Base-by-base conservation (phyloP, 768 basidiomycete genomes). In the Podaxis sp. region DNA sequence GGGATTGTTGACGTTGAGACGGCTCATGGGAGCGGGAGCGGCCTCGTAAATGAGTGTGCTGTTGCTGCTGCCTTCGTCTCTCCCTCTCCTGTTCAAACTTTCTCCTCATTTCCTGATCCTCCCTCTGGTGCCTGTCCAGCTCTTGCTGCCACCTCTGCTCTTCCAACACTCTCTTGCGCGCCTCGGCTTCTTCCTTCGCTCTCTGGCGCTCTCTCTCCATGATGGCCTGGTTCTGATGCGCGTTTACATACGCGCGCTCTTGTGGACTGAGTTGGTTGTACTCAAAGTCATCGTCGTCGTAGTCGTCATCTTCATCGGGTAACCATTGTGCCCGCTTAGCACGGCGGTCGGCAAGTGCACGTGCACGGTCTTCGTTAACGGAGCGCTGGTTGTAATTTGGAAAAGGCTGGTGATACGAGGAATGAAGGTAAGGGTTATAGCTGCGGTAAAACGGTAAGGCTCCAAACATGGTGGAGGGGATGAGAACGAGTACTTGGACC, bases 271-370 rank as follows among this genome's bases (percentile, higher is more conserved):
- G 65, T 44, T 67, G 68, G 55, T 65, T 66, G 46, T 71, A 69
- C 15, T 69, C 68, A 37, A 68, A 69, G 28, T 75, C 75, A 30
- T 77, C 71, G 12, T 75, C 74, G 55, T 69, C 68, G 24, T 72
- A 71, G 49, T 74, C 72, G 46, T 71, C 70, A 20, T 71, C 69
- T 52, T 80, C 80, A 15, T 77, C 74, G 4, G 80, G 81, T 30
- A 81, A 74, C 61, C 78, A 81, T 56, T 75, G 72, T 11, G 76
- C 73, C 41, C 76, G 72, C 20, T 76, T 75, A 1, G 72, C 70
- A 22, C 76, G 77, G 40, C 71, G 72, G 22, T 75, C 75, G 5
- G 75, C 77, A 17, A 75, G 63, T 38, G 72, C 71, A 3, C 70
- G 69, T 1, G 69, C 70, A 12, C 68, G 69, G 22, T 72, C 70